A percentile compares a stretch with the other conserved stretches of the same genome.
These are phyloP conservation scores for Lyophyllum atratum DNA, from an alignment of 768 basidiomycete genomes.

Conservation along the genomic window DNA sequence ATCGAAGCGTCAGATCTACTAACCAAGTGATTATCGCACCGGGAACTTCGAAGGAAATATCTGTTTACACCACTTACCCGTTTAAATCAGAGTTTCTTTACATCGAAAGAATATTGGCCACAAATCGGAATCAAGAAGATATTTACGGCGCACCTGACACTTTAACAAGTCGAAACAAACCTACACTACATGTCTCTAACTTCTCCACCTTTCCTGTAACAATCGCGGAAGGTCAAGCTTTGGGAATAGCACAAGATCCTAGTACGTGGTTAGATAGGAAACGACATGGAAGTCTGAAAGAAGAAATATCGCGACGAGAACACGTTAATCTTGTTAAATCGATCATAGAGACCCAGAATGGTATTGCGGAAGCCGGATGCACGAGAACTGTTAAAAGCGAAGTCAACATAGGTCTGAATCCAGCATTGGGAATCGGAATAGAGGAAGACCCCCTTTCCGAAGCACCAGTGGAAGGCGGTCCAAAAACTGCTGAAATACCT, in stretches of 20 bases:
- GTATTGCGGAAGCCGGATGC: background rate
- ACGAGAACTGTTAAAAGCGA: background rate
- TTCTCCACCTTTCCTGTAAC: background rate
- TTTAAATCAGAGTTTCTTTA: background rate
- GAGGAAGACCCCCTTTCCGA: too few species aligned
- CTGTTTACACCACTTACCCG: constrained; percentile 5
- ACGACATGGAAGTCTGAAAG: background rate
- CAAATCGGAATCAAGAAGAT: constrained; percentile 2
- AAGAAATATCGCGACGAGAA: background rate
- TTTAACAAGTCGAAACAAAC: constrained; percentile 5
- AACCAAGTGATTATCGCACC: constrained; percentile 12
- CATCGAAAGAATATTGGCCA: constrained; percentile 12
- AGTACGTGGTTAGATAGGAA: constrained; percentile 17
- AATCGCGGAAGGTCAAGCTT: constrained; percentile 9
- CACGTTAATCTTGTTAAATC: background rate
- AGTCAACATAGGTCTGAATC: too few species aligned
- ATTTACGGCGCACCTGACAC: constrained; percentile 16
- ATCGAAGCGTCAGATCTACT: constrained; percentile 1
- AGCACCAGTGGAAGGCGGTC: too few species aligned
- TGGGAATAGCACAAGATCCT: constrained; percentile 12
- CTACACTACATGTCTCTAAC: constrained; percentile 5
- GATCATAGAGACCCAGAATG: background rate
- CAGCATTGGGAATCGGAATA: too few species aligned
- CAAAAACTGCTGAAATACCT: constrained; percentile 26
- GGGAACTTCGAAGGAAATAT: constrained; percentile 7